These are phyloP conservation scores for Russula sp. DNA, from an alignment of 768 basidiomycete species.

Conservation along the genomic window DNA sequence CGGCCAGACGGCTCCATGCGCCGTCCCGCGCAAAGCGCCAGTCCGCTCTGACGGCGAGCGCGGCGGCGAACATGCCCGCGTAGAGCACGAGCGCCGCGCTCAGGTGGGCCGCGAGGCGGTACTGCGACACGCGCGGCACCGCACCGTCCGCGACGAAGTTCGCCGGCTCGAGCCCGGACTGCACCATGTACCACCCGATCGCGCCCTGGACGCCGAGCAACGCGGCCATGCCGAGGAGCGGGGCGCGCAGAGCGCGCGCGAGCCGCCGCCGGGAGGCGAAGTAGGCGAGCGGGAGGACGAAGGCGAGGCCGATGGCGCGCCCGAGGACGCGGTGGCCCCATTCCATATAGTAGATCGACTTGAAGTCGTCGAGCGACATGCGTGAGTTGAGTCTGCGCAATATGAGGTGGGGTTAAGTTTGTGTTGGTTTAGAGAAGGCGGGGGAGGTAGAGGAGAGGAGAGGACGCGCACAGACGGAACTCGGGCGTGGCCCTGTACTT, in stretches of 20 bases:
- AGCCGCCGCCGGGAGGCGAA: conserved; percentile 70
- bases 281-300: conserved; percentile 80
- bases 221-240: conserved; percentile 64
- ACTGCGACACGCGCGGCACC: conserved; percentile 94
- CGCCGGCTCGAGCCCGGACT: conserved; percentile 85
- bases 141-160: conserved; percentile 74
- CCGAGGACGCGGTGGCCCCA: conserved; percentile 95
- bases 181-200: conserved; percentile 99
- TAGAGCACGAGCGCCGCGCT: conserved; percentile 91
- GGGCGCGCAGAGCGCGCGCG: conserved; percentile 51
- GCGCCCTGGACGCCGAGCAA: conserved; percentile 89
- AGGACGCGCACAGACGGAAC: conserved; percentile 74
- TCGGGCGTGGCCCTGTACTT: conserved; percentile 96
- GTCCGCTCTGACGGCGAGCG: conserved; percentile 69
- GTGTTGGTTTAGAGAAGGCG: too few species aligned
- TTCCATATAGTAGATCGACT: conserved; percentile 97
- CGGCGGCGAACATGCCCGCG: conserved; percentile 83
- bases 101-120: conserved; percentile 91
- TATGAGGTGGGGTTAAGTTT: neutral
- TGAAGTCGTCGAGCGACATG: conserved; percentile 86
- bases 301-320: conserved; percentile 74
- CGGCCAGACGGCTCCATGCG: conserved; percentile 51
- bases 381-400: conserved; percentile 73
- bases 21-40: conserved; percentile 61
- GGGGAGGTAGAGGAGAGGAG: neutral